Evolutionary conservation across 2,329 filamentous ascomycete species (phyloP), one percentile per base, ranked within the genome.

Genomic region (Ceratocystis alfenasii): DNA sequence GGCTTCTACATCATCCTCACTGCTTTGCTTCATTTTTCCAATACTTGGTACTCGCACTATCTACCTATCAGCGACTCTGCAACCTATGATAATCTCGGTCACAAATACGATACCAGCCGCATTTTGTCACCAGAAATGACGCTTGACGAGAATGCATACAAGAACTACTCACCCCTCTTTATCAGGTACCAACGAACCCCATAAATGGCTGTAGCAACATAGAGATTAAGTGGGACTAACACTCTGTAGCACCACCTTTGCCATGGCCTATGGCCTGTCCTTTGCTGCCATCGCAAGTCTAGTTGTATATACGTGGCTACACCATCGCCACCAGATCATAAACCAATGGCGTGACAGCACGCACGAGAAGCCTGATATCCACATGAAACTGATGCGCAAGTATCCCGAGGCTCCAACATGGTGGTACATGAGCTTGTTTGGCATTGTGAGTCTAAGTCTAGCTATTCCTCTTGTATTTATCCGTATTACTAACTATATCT

Each of bases 261-360:
- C 85, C 68, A 75, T 90, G 67, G 79, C 81, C 0, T 90, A 90
- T 70, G 88, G 87, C 0, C 75, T 90, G 1, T 88, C 85, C 0
- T 90, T 90, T 71, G 87, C 88, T 2, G 81, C 86, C 62, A 87
- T 90, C 50, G 78, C 87, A 0, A 81, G 87, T 0, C 79, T 90
- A 1, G 74, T 90, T n/a, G 80, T 88, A 0, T 83, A 90, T 71
- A 87, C 83, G 0, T 82, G 78, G 68, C 76, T 90, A 3, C 84
- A 88, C 73, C 83, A 90, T 68, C 81, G 87, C 44, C 78, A 82
- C 69, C 82, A 85, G 64, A 85, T 90, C 62, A 86, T 83, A 83
- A 76, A 75, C 53, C 84, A 86, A 68, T 85, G 83, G 71, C 80
- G 76, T 66, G 80, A 80, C 69, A 83, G 83, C 69, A 81, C 80